Base-by-base conservation (phyloP, 1,284 basidiomycete genomes). In the Ustilago bromivora region DNA sequence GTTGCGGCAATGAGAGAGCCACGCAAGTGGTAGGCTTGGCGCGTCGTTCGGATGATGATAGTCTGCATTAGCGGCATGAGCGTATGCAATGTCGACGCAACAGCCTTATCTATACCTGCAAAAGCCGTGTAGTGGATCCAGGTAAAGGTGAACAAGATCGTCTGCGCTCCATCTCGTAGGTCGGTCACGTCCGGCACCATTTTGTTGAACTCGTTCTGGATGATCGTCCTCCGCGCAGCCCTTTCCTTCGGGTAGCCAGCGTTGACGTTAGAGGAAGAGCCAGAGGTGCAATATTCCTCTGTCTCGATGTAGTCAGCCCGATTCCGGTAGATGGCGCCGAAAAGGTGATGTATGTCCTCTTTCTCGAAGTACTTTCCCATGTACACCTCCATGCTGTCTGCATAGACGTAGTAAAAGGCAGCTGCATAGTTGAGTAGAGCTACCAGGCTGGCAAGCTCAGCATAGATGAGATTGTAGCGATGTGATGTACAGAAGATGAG, bases 81-180 rank as follows among this genome's bases (percentile, higher is more conserved):
- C 1, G n/a, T 36, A 9, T 69, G 52, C 63, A 66, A 17, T 28
- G 52, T 75, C 1, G 63, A 51, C 9, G 46, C 31, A 34, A 51
- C 49, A 0, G 56, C 60, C 32, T 15, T 17, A 1, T 60, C 57
- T 32, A 12, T 13, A 4, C 56, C 57, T 32, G 40, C 31, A n/a
- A 19, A 60, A 8, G 67, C 66, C 1, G 63, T 70, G 12, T 75
- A 51, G 57, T 58, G 56, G 66, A 75, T 70, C 72, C 72, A 75
- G 5, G 56, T 46, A 12, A 75, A 66, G 2, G 66, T 70, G 47
- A 66, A 69, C n/a, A 70, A 28, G 13, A 75, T 53, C 35, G 54
- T 51, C 53, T 75, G 72, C 5, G 59, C 57, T 8, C 66, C 66
- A 19, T 75, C 63, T n/a, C 67, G 46, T 9, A 75, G 36, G 23